These are phyloP conservation scores for Nowakowskiella sp. DNA, from an alignment of 192 early-diverging fungal genomes.

Conservation along the genomic window DNA sequence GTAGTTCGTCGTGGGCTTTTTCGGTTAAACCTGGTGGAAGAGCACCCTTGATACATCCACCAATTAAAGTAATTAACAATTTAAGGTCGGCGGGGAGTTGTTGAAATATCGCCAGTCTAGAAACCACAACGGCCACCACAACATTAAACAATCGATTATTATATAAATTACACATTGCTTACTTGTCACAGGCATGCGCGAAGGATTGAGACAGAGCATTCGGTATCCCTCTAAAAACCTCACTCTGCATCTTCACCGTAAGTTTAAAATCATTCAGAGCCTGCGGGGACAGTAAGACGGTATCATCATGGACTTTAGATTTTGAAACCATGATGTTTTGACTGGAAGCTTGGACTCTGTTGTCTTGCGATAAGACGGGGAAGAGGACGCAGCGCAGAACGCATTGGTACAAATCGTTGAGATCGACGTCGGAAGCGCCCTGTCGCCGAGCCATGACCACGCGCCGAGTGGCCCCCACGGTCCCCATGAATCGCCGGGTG, in stretches of 20 bases:
- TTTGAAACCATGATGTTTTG: neutral
- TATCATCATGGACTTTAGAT: slow-evolving; percentile 13
- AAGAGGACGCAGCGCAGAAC: slow-evolving; percentile 15
- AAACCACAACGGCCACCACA: slow-evolving; percentile 2
- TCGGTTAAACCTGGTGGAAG: neutral
- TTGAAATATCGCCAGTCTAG: slow-evolving; percentile 8
- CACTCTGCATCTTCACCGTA: slow-evolving; percentile 4
- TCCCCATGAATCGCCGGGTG: too few relatives aligned
- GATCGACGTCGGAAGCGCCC: slow-evolving; percentile 2
- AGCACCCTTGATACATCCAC: slow-evolving; percentile 18
- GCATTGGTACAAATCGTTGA: slow-evolving; percentile 7
- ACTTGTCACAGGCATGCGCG: slow-evolving; percentile 4
- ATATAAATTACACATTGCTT: slow-evolving; percentile 4
- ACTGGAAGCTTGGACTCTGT: neutral
- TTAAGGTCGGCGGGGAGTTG: slow-evolving; percentile 15
- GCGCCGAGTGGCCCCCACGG: too few relatives aligned
- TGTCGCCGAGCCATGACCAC: too few relatives aligned
- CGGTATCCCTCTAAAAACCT: slow-evolving; percentile 12
- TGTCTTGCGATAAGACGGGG: slow-evolving; percentile 14
- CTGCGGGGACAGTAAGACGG: slow-evolving; percentile 8
- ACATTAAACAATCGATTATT: slow-evolving; percentile 9
- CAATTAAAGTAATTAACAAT: slow-evolving; percentile 18
- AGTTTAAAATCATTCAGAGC: slow-evolving; percentile 17
- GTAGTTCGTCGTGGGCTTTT: slow-evolving; percentile 17
- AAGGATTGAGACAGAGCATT: slow-evolving; percentile 7